A percentile compares a stretch with the other conserved stretches of the same genome.
These are phyloP conservation scores for Coffea canephora DNA, from an alignment of 257 asterid genomes.

Conservation along the genomic window DNA sequence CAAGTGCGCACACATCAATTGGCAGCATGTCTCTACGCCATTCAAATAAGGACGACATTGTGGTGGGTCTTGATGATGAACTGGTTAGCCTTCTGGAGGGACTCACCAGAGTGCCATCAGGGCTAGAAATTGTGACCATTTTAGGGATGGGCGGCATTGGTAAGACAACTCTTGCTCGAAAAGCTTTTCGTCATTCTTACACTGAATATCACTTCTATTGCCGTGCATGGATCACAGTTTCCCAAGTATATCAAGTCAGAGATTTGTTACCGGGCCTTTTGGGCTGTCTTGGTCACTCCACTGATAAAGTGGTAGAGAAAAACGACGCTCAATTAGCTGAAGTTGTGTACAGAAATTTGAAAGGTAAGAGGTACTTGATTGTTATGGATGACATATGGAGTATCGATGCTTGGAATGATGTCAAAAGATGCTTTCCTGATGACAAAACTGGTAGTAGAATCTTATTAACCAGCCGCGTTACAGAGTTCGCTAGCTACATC, in stretches of 20 bases:
- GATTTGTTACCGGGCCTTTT: background rate
- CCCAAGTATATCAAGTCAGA: constrained; percentile 2
- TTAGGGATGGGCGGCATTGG: background rate
- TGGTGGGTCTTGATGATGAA: too few relatives aligned
- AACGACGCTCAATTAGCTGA: background rate
- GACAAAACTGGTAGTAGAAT: constrained; percentile 12
- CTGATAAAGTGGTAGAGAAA: background rate
- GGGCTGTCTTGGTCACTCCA: background rate
- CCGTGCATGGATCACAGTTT: constrained; percentile 14
- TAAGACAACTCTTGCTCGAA: background rate
- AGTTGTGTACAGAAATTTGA: constrained; percentile 7
- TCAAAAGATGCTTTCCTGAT: background rate
- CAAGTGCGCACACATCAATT: too few relatives aligned
- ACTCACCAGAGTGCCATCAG: too few relatives aligned
- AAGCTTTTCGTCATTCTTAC: background rate
- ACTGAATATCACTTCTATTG: background rate
- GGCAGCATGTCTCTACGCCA: too few relatives aligned
- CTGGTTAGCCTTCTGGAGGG: too few relatives aligned
- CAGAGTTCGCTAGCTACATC: background rate
- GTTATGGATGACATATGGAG: constrained; percentile 14
- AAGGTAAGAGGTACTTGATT: background rate
- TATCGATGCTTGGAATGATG: background rate
- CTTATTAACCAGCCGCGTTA: background rate
- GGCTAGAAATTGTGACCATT: too few relatives aligned
- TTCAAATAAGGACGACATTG: too few relatives aligned